A percentile compares a stretch with the other conserved stretches of the same genome.
Evolutionary conservation across 1,284 basidiomycete genomes (phyloP).

Genomic region (Vanrija sp.): DNA sequence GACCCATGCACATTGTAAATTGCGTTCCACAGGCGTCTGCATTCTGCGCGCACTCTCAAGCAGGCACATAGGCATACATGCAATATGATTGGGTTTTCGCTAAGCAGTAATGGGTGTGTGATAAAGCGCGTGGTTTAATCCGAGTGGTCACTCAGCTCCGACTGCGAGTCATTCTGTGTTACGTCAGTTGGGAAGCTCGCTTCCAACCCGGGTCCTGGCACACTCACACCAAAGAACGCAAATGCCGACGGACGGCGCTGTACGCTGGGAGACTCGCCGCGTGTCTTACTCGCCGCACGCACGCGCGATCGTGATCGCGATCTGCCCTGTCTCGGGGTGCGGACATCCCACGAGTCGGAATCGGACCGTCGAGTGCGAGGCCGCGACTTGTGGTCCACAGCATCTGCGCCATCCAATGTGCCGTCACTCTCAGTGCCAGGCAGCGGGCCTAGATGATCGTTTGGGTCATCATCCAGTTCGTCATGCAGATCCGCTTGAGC

Average conservation of each 20-base stretch:
- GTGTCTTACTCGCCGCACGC: constrained; percentile 22
- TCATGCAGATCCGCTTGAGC: background rate
- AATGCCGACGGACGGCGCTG: constrained; percentile 24
- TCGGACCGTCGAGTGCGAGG: background rate
- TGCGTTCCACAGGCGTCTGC: no score
- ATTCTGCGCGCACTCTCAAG: no score
- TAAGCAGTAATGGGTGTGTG: no score
- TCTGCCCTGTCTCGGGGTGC: constrained; percentile 15
- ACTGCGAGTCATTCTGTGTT: constrained; percentile 8
- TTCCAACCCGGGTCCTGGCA: background rate
- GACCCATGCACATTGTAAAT: no score
- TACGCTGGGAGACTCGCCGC: no score
- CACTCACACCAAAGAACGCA: constrained; percentile 44
- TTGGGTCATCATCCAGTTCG: background rate
- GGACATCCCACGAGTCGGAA: background rate
- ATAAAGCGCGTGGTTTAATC: background rate
- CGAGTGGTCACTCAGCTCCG: constrained; percentile 7
- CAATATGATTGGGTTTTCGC: no score
- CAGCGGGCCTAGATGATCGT: background rate
- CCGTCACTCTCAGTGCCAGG: background rate
- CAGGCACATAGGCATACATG: no score
- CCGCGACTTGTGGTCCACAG: background rate
- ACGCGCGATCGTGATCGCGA: constrained; percentile 1
- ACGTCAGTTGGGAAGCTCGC: background rate
- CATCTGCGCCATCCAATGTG: background rate